A percentile compares a stretch with the other conserved stretches of the same genome.
Conservation (phyloP, 2,329 filamentous ascomycete species). For the Hypoxylon sp. region DNA sequence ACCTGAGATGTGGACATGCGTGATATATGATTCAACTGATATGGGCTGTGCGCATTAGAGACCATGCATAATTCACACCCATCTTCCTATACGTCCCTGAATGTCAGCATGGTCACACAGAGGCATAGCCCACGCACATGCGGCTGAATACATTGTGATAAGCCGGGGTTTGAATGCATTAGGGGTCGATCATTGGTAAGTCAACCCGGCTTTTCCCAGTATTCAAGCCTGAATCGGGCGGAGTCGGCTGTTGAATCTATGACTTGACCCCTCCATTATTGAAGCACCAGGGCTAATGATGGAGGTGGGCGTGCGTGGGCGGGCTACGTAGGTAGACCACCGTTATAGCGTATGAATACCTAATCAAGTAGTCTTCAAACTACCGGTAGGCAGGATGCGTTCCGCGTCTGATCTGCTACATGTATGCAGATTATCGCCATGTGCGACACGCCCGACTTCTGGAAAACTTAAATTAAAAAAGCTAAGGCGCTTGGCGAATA, state of each 20-base stretch:
- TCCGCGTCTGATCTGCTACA: slow-evolving; percentile 44
- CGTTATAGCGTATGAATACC: slow-evolving; percentile 39
- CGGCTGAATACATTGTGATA: slow-evolving; percentile 46
- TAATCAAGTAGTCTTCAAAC: slow-evolving; percentile 41
- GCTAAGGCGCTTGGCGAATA: slow-evolving; percentile 40
- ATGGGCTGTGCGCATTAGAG: slow-evolving; percentile 24
- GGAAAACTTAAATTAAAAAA: slow-evolving; percentile 29
- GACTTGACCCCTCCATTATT: slow-evolving; percentile 30
- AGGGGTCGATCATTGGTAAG: slow-evolving; percentile 48
- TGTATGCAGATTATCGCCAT: slow-evolving; percentile 43
- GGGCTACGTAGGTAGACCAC: slow-evolving; percentile 18
- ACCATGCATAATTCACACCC: slow-evolving; percentile 29
- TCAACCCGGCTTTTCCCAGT: slow-evolving; percentile 45
- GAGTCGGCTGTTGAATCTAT: slow-evolving; percentile 42
- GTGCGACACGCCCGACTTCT: slow-evolving; percentile 40
- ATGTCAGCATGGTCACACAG: slow-evolving; percentile 34
- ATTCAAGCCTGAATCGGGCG: slow-evolving; percentile 39
- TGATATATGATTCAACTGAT: slow-evolving; percentile 40
- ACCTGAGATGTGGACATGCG: slow-evolving; percentile 31
- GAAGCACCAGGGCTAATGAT: slow-evolving; percentile 21
- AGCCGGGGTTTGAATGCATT: slow-evolving; percentile 42
- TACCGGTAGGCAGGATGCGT: slow-evolving; percentile 43
- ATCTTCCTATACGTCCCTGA: slow-evolving; percentile 16
- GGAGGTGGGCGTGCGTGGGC: slow-evolving; percentile 34
- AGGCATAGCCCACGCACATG: slow-evolving; percentile 31